Conservation (phyloP, 495 filamentous ascomycete genomes). For the Xeromyces bisporus region DNA sequence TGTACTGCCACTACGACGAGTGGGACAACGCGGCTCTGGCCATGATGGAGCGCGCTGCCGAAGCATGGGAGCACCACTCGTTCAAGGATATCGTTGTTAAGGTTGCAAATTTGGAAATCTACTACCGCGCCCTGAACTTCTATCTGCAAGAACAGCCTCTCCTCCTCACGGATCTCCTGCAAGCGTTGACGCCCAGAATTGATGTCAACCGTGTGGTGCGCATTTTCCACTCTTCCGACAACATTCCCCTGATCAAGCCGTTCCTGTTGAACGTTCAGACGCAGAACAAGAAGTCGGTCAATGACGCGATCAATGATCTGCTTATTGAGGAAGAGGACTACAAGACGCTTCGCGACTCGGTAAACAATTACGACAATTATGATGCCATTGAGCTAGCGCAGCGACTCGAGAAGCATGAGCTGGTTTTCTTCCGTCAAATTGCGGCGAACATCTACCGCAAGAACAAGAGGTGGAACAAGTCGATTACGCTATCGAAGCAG, state of each 20-base stretch:
- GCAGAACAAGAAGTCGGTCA: conserved; percentile 96
- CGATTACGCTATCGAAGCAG: conserved; percentile 95
- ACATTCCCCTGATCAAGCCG: conserved; percentile 96
- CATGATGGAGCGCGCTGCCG: conserved; percentile 97
- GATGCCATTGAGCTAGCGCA: conserved; percentile 90
- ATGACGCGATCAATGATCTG: conserved; percentile 95
- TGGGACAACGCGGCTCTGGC: conserved; percentile 96
- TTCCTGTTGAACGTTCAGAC: conserved; percentile 93
- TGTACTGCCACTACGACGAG: conserved; percentile 98
- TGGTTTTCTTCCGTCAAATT: conserved; percentile 99
- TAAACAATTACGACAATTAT: conserved; percentile 98
- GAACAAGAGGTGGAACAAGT: conserved; percentile 99
- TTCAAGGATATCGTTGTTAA: conserved; percentile 99
- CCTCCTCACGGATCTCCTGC: conserved; percentile 85
- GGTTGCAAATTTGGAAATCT: conserved; percentile 97
- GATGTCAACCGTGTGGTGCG: conserved; percentile 97
- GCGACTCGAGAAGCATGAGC: conserved; percentile 85
- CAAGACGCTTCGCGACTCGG: conserved; percentile 94
- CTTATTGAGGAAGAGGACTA: conserved; percentile 98
- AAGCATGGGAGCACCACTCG: conserved; percentile 98
- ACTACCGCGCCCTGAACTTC: conserved; percentile 95
- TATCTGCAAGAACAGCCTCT: conserved; percentile 95
- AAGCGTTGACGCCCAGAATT: conserved; percentile 78
- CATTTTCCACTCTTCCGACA: conserved; percentile 97
- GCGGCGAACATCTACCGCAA: conserved; percentile 97